Conservation (phyloP, 129 eudicot species). For the Centrapalus pauciflorus region DNA sequence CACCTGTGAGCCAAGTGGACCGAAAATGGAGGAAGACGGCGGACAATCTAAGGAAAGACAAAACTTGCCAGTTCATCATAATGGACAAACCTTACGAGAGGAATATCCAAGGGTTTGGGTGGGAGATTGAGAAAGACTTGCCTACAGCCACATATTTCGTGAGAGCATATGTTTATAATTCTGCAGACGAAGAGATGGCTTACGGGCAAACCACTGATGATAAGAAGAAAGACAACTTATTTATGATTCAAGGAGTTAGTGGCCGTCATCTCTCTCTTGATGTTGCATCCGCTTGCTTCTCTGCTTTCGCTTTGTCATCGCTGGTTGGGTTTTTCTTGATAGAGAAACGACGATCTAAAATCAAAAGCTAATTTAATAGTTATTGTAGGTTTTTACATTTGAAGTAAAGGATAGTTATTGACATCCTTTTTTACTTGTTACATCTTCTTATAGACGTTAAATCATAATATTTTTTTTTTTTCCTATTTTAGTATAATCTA, state of each 20-base stretch:
- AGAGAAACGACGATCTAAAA: slow-evolving; percentile 26
- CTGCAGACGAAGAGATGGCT: slow-evolving; percentile 15
- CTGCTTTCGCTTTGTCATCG: slow-evolving; percentile 33
- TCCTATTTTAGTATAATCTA: too few relatives aligned
- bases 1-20: slow-evolving; percentile 40
- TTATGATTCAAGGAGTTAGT: slow-evolving; percentile 35
- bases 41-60: slow-evolving; percentile 34
- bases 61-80: slow-evolving; percentile 36
- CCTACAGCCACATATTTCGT: slow-evolving; percentile 39
- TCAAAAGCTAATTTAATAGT: neutral
- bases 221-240: slow-evolving; percentile 28
- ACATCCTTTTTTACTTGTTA: too few relatives aligned
- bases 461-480: too few relatives aligned
- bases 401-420: too few relatives aligned
- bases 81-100: slow-evolving; percentile 19
- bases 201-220: slow-evolving; percentile 34
- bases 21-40: slow-evolving; percentile 39
- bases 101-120: slow-evolving; percentile 18
- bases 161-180: slow-evolving; percentile 30
- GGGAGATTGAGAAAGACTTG: slow-evolving; percentile 29
- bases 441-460: too few relatives aligned
- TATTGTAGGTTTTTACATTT: neutral
- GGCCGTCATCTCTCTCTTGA: slow-evolving; percentile 30
- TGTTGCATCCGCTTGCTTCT: slow-evolving; percentile 38
- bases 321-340: slow-evolving; percentile 28